A percentile compares a stretch with the other conserved stretches of the same genome.
These are phyloP conservation scores for Dendryphion nanum DNA, from an alignment of 2,329 filamentous ascomycete genomes.

Conservation along the genomic window DNA sequence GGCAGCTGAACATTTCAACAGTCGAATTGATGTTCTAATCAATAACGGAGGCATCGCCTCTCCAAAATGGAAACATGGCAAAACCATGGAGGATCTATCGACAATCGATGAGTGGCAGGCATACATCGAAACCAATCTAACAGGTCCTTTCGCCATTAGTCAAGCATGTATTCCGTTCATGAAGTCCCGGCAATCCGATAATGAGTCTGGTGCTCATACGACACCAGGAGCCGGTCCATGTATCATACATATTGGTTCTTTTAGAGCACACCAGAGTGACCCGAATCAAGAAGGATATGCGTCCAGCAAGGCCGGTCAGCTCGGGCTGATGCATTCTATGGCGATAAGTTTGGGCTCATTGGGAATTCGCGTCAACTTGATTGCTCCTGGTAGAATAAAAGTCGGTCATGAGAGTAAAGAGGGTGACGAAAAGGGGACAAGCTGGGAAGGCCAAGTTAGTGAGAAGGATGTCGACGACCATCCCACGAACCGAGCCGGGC, in stretches of 20 bases:
- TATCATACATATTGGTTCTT: slow-evolving; percentile 48
- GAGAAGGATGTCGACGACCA: slow-evolving; percentile 45
- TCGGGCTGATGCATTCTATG: slow-evolving; percentile 53
- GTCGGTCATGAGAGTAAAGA: slow-evolving; percentile 48
- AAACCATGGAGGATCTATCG: slow-evolving; percentile 46
- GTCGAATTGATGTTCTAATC: slow-evolving; percentile 40
- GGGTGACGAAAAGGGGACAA: slow-evolving; percentile 43
- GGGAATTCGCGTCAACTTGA: slow-evolving; percentile 49
- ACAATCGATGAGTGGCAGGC: slow-evolving; percentile 48
- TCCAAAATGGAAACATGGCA: slow-evolving; percentile 44
- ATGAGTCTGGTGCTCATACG: slow-evolving; percentile 25
- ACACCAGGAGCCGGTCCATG: slow-evolving; percentile 40
- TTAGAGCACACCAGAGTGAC: slow-evolving; percentile 47
- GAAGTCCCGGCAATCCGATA: slow-evolving; percentile 34
- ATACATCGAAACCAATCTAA: slow-evolving; percentile 50
- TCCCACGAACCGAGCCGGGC: slow-evolving; percentile 45
- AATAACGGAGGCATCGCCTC: slow-evolving; percentile 39
- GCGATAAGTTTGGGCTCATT: slow-evolving; percentile 46
- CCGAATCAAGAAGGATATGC: slow-evolving; percentile 52
- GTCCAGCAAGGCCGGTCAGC: slow-evolving; percentile 51
- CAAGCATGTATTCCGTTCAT: slow-evolving; percentile 51
- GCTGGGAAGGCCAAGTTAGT: slow-evolving; percentile 37
- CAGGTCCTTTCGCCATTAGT: slow-evolving; percentile 45
- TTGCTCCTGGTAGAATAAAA: slow-evolving; percentile 49
- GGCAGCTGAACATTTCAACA: slow-evolving; percentile 45